These are phyloP conservation scores for Pythium apleroticum DNA, from an alignment of 352 stramenopile species.

Conservation along the genomic window DNA sequence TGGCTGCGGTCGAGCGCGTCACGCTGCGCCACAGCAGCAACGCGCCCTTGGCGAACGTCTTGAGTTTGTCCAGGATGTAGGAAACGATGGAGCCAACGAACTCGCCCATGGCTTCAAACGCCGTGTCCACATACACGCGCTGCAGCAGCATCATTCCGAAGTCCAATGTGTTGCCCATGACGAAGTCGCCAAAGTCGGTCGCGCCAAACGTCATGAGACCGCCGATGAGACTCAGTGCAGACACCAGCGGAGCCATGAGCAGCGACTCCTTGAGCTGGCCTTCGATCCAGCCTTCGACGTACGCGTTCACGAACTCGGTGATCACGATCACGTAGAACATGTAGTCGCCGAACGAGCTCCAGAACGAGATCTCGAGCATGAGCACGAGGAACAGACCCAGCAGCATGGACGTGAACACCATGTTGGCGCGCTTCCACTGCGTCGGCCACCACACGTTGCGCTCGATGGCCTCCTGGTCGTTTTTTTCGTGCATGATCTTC, in stretches of 20 bases:
- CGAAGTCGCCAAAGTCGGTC: constrained; percentile 96
- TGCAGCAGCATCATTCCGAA: constrained; percentile 95
- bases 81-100: constrained; percentile 44
- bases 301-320: constrained; percentile 88
- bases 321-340: constrained; percentile 96
- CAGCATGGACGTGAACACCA: constrained; percentile 93
- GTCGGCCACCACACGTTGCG: constrained; percentile 88
- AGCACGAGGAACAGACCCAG: constrained; percentile 92
- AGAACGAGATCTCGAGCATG: constrained; percentile 97
- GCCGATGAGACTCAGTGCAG: constrained; percentile 87
- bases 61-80: constrained; percentile 43
- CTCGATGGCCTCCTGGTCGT: constrained; percentile 60
- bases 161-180: constrained; percentile 93
- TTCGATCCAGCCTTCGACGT: constrained; percentile 90
- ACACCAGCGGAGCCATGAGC: constrained; percentile 89
- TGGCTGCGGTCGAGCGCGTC: constrained; percentile 41
- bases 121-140: constrained; percentile 89
- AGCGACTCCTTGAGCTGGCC: constrained; percentile 91
- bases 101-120: constrained; percentile 74
- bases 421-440: constrained; percentile 95
- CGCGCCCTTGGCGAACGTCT: constrained; percentile 30
- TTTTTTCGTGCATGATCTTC: constrained; percentile 84
- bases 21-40: constrained; percentile 55
- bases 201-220: constrained; percentile 95
- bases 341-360: constrained; percentile 92